Evolutionary conservation across 2,329 filamentous ascomycete species (phyloP), one percentile per base, ranked within the genome.

Genomic region (Diaporthe nobilis): DNA sequence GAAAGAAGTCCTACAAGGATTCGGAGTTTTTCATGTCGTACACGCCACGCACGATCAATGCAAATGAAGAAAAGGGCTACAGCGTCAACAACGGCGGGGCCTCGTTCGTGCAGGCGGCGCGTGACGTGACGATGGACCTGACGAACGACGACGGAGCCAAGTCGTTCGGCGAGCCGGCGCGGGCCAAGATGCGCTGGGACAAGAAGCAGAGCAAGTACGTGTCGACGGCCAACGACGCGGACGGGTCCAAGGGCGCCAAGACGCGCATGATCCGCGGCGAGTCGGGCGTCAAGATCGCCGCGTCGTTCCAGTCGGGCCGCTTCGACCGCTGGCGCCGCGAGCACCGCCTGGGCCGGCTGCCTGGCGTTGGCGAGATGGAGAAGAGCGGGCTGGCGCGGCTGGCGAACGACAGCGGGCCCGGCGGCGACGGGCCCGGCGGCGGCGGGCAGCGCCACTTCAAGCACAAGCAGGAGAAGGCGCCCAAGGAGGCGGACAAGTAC

Each of bases 141-240:
- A 93, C 91, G 76, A 95, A 95, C 82, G 97, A 99, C 85, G 97
- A 98, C 79, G 91, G 90, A 15, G 91, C 91, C 80, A 94, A 94
- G 82, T 90, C 91, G 1, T 97, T 98, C 83, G 95, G 92, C 77
- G 92, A 94, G 80, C 92, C 95, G 3, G 90, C 92, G 63, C 93
- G 92, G 80, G 86, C 92, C 67, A 91, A 92, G 79, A 93, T 98
- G 92, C 93, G 97, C 79, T 99, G 97, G 97, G 97, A 99, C 87
- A 96, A 97, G 87, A 98, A 98, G 85, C 91, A 92, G 81, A 97
- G 94, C 86, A 98, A 98, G 86, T 99, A 98, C 86, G 96, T 99
- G 49, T 89, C 94, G 17, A 92, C 94, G 49, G 92, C 92, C 80
- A 98, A 99, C 88, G 97, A 99, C 85, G 94, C 98, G 80, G 97